phyloP scores from a whole-genome alignment of 768 basidiomycete species.

The Trametes cubensis region DNA sequence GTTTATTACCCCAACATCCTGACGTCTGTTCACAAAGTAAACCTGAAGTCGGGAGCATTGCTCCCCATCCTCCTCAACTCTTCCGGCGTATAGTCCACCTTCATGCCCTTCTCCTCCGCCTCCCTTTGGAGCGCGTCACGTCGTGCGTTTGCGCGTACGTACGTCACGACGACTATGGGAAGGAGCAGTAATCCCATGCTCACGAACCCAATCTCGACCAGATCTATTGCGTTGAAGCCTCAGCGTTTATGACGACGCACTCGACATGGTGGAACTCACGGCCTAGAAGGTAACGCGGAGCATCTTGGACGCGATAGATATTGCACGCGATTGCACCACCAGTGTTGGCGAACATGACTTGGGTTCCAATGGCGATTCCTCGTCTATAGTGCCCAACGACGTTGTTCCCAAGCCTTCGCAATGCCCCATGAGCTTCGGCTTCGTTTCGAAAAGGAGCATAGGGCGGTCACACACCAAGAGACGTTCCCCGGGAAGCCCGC shows the following conservation, averaged over 20 bases:
- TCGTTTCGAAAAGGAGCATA: too few relatives aligned
- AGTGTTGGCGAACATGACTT: slow-evolving; percentile 69
- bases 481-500: slow-evolving; percentile 62
- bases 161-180: slow-evolving; percentile 50
- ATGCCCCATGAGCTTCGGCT: not conserved
- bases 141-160: slow-evolving; percentile 56
- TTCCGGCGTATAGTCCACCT: slow-evolving; percentile 26
- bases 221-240: slow-evolving; percentile 43
- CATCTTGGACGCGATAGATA: slow-evolving; percentile 60
- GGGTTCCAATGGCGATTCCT: slow-evolving; percentile 65
- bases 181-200: slow-evolving; percentile 60
- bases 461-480: slow-evolving; percentile 46
- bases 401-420: slow-evolving; percentile 53
- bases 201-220: slow-evolving; percentile 66
- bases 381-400: slow-evolving; percentile 72
- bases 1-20: not conserved
- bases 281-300: slow-evolving; percentile 63
- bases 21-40: not conserved
- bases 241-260: not conserved
- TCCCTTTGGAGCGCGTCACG: slow-evolving; percentile 51
- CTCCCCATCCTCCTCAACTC: slow-evolving; percentile 52
- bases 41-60: slow-evolving; percentile 60
- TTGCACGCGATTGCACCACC: slow-evolving; percentile 65
- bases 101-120: slow-evolving; percentile 19
- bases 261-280: slow-evolving; percentile 45